Percentiles rank a stretch among this genome's conserved stretches.
Conservation (phyloP, 169 alveolate genomes). For the Toxoplasma gondii region DNA sequence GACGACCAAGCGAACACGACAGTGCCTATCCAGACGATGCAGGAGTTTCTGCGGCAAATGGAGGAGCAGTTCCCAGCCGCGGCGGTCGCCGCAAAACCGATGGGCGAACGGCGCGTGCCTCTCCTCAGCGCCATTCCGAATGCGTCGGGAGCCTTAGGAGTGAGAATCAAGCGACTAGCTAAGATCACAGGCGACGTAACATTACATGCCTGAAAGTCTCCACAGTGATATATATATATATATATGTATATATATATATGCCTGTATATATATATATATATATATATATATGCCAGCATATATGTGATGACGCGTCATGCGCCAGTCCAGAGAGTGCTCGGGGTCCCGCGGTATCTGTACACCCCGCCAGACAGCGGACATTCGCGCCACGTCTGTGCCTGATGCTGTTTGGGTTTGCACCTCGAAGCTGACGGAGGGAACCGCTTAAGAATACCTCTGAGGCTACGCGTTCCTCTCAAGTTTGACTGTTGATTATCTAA, state of each 20-base stretch:
- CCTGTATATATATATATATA: background rate
- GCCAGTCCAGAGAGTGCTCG: too few species aligned
- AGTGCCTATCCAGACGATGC: slow-evolving; percentile 21
- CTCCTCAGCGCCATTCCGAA: background rate
- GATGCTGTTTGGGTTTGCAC: too few species aligned
- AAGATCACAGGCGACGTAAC: background rate
- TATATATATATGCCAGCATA: background rate
- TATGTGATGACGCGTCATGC: too few species aligned
- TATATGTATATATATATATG: background rate
- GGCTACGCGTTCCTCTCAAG: background rate
- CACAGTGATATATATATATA: background rate
- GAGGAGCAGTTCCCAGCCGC: slow-evolving; percentile 25
- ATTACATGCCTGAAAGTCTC: too few species aligned
- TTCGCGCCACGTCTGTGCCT: too few species aligned
- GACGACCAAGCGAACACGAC: background rate
- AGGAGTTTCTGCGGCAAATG: slow-evolving; percentile 17
- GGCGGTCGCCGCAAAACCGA: slow-evolving; percentile 21
- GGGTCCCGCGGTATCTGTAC: too few species aligned
- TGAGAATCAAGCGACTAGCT: background rate
- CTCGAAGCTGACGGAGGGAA: background rate
- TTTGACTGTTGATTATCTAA: too few species aligned
- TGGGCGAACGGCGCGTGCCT: background rate
- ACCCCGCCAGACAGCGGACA: too few species aligned
- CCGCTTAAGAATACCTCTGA: background rate
- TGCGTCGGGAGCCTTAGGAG: background rate